Evolutionary conservation across 2,329 filamentous ascomycete species (phyloP), one percentile per base, ranked within the genome.

Genomic region (Elsinoe australis): DNA sequence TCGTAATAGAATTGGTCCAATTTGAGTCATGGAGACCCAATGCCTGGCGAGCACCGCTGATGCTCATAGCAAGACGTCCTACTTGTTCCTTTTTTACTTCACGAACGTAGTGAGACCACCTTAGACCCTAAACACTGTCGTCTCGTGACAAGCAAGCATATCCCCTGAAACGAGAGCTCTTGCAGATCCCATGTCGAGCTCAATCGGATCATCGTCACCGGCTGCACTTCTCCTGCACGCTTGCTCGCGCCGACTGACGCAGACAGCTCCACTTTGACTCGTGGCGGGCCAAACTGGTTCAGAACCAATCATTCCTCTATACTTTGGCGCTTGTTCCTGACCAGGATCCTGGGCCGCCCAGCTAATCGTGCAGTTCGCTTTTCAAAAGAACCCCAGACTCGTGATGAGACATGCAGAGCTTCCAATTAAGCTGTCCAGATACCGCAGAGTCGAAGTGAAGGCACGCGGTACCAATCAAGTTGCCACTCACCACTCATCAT

Each of bases 301-400:
- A 44, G 39, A 44, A 26, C 39, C 39, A 44, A 44, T 44, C 39
- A 44, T n/a, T n/a, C n/a, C 39, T 21, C 39, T 24, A 44, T 44
- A 8, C 39, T 21, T 17, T 6, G 7, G 24, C 39, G 26, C 39
- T 32, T 32, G 39, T 32, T 26, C 39, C 39, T 44, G 39, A 44
- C 39, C 39, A 32, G 39, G 39, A 44, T 44, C 21, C 17, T 44
- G 39, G 39, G 39, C 24, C 39, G 39, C 14, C 8, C n/a, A 17
- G 39, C 24, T 19, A 17, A 7, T 15, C 24, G 17, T 15, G 21
- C 39, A 19, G 4, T 15, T 17, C 17, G 28, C 10, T 14, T 24
- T 14, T 44, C 15, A 21, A 32, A 12, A 19, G 26, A 31, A n/a
- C n/a, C n/a, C 21, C 9, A 9, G 18, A 26, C n/a, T 14, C 17